Percentiles rank a stretch among this genome's conserved stretches.
phyloP scores from a whole-genome alignment of 192 early-diverging fungal species.

The Coemansia sp. region DNA sequence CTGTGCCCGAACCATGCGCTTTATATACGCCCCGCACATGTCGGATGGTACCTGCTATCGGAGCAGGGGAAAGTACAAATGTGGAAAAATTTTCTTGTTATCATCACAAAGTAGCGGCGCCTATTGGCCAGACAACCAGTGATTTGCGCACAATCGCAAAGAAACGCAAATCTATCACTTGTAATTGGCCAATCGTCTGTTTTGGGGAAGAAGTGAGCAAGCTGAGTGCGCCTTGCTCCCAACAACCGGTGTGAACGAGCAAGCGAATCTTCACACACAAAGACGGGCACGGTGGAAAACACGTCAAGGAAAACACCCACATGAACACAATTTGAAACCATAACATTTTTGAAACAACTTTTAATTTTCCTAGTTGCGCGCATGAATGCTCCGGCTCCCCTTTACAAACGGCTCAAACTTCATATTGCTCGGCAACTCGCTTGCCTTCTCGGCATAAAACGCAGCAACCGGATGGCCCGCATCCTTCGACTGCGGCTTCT shows the following conservation, averaged over 20 bases:
- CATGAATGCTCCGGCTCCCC: slow-evolving; percentile 41
- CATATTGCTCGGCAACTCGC: slow-evolving; percentile 45
- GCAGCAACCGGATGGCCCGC: slow-evolving; percentile 44
- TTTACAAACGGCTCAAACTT: slow-evolving; percentile 51
- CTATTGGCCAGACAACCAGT: background rate
- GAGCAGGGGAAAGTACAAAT: background rate
- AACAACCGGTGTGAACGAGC: no score
- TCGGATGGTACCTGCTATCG: background rate
- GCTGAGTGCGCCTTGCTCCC: background rate
- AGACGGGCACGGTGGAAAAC: background rate
- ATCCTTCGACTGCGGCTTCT: slow-evolving; percentile 36
- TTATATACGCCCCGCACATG: background rate
- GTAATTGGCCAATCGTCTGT: background rate
- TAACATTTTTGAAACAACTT: slow-evolving; percentile 4
- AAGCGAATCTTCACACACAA: background rate
- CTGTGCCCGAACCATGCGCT: no score
- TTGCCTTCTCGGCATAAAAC: slow-evolving; percentile 22
- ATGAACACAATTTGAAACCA: background rate
- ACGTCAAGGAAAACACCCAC: background rate
- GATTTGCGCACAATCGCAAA: no score
- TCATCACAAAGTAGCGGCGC: background rate
- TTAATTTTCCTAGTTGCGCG: slow-evolving; percentile 25
- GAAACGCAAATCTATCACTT: background rate
- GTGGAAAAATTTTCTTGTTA: slow-evolving; percentile 5
- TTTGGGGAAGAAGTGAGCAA: background rate